Evolutionary conservation across 2,329 filamentous ascomycete species (phyloP).

Genomic region (Neopestalotiopsis clavispora): DNA sequence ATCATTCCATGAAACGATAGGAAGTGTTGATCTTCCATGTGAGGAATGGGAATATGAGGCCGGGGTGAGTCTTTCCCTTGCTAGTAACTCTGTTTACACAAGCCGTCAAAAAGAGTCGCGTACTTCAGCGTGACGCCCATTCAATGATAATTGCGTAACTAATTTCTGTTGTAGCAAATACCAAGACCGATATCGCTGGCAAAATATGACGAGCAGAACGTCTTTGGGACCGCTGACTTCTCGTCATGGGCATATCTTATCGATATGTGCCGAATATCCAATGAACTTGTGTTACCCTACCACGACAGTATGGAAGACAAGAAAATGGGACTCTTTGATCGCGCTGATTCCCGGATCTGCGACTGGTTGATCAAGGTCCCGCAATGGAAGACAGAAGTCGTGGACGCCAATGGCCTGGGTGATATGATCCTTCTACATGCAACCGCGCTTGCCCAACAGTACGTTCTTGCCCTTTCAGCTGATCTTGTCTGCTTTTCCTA

Average conservation of each 20-base stretch:
- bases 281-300: conserved; percentile 36
- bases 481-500: background rate
- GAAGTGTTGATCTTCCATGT: conserved; percentile 43
- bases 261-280: conserved; percentile 40
- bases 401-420: conserved; percentile 40
- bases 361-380: conserved; percentile 44
- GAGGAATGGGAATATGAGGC: conserved; percentile 46
- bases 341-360: conserved; percentile 42
- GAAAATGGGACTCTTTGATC: conserved; percentile 31
- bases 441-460: conserved; percentile 41
- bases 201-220: conserved; percentile 41
- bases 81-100: background rate
- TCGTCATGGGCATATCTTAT: conserved; percentile 45
- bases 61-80: conserved; percentile 35
- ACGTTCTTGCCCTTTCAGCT: conserved; percentile 23
- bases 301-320: conserved; percentile 29
- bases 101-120: background rate
- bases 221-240: conserved; percentile 39
- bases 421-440: conserved; percentile 44
- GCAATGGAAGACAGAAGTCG: conserved; percentile 42
- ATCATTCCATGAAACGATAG: conserved; percentile 33
- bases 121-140: background rate
- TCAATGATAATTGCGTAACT: background rate
- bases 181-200: conserved; percentile 37
- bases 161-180: conserved; percentile 32